Evolutionary conservation across 106 monocot genomes (phyloP).

Genomic region (Xerophyta viscosa): DNA sequence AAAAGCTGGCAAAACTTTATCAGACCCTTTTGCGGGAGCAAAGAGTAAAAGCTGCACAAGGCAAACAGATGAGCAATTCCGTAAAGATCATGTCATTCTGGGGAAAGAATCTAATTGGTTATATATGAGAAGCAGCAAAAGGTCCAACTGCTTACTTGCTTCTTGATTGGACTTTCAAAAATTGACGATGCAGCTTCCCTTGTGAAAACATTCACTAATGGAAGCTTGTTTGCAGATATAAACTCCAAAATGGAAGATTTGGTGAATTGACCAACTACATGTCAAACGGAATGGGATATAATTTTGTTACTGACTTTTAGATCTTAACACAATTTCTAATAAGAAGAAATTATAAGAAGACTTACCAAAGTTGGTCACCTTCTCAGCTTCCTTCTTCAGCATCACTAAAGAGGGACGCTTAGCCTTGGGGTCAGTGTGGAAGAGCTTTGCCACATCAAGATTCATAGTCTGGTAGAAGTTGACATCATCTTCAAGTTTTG

Average conservation of each 20-base stretch:
- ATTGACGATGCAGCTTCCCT: conserved; percentile 58
- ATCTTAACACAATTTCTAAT: background rate
- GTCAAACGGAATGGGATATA: conserved; percentile 11
- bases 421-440: conserved; percentile 63
- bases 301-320: background rate
- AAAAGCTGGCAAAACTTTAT: conserved; percentile 50
- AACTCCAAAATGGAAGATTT: conserved; percentile 72
- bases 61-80: background rate
- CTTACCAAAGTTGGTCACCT: conserved; percentile 63
- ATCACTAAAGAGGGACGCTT: conserved; percentile 76
- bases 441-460: conserved; percentile 81
- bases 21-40: conserved; percentile 65
- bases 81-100: background rate
- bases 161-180: conserved; percentile 86
- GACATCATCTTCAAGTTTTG: conserved; percentile 80
- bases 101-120: background rate
- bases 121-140: background rate
- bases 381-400: conserved; percentile 78
- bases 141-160: conserved; percentile 38
- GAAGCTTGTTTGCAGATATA: conserved; percentile 81
- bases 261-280: conserved; percentile 64
- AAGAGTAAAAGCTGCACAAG: conserved; percentile 72
- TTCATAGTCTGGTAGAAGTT: conserved; percentile 80
- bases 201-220: conserved; percentile 68
- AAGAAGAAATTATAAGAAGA: background rate